Conservation (phyloP, 2,329 filamentous ascomycete species). For the Calonectria hongkongensis region DNA sequence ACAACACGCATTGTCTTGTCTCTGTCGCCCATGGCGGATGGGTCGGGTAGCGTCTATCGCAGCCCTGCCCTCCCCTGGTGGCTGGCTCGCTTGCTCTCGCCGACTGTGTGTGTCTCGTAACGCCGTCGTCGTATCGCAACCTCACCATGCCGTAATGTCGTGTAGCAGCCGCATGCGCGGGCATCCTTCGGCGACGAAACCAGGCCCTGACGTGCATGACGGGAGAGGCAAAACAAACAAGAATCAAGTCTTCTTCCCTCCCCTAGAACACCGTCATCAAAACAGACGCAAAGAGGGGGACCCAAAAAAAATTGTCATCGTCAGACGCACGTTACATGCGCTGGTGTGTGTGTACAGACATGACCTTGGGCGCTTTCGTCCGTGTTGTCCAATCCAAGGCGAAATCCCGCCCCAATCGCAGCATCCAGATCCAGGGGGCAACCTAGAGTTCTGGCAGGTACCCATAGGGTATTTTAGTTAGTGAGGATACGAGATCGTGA, state of each 20-base stretch:
- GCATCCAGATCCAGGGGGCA: slow-evolving; percentile 27
- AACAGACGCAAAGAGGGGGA: background rate
- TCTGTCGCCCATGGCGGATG: slow-evolving; percentile 21
- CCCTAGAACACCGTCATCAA: background rate
- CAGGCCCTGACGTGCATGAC: background rate
- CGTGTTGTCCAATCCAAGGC: slow-evolving; percentile 19
- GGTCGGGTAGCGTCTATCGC: slow-evolving; percentile 33
- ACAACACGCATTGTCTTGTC: slow-evolving; percentile 21
- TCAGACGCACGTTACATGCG: slow-evolving; percentile 27
- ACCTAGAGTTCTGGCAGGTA: slow-evolving; percentile 39
- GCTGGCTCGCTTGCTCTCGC: slow-evolving; percentile 33
- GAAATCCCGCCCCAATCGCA: slow-evolving; percentile 31
- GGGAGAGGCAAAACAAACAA: background rate
- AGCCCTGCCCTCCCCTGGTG: slow-evolving; percentile 17
- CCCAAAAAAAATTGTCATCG: slow-evolving; percentile 3
- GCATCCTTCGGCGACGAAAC: slow-evolving; percentile 4
- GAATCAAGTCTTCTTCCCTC: background rate
- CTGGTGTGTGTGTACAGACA: slow-evolving; percentile 17
- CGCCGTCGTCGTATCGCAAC: slow-evolving; percentile 25
- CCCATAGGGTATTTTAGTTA: slow-evolving; percentile 53
- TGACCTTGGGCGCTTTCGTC: slow-evolving; percentile 12
- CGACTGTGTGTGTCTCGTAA: slow-evolving; percentile 29
- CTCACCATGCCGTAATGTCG: slow-evolving; percentile 16
- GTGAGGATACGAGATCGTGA: slow-evolving; percentile 55
- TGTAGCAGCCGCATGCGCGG: slow-evolving; percentile 11